phyloP scores from a whole-genome alignment of 1,284 basidiomycete genomes.

The Coniophora puteana region DNA sequence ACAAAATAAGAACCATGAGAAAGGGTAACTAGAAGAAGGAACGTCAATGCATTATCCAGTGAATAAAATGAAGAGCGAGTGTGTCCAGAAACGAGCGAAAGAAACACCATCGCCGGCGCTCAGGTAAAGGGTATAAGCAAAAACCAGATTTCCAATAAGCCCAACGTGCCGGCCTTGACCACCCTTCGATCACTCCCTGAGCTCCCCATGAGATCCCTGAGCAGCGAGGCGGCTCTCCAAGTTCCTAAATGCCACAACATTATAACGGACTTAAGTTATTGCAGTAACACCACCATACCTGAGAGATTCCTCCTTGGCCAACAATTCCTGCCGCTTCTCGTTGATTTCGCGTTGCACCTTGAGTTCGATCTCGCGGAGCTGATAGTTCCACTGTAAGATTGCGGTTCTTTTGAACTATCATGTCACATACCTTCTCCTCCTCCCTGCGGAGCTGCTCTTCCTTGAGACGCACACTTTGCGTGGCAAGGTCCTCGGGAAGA shows the following conservation, averaged over 20 bases:
- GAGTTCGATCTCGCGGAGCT: slow-evolving; percentile 97
- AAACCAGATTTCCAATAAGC: slow-evolving; percentile 22
- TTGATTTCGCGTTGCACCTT: slow-evolving; percentile 98
- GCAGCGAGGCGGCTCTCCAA: slow-evolving; percentile 88
- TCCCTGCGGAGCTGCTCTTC: slow-evolving; percentile 98
- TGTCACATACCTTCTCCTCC: slow-evolving; percentile 78
- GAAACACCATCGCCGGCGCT: too few species aligned
- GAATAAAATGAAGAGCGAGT: slow-evolving; percentile 30
- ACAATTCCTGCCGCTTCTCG: slow-evolving; percentile 95
- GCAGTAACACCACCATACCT: slow-evolving; percentile 42
- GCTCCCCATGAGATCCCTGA: slow-evolving; percentile 69
- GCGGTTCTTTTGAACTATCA: background rate
- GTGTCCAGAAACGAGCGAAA: slow-evolving; percentile 25
- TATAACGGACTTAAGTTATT: too few species aligned
- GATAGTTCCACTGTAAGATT: slow-evolving; percentile 14
- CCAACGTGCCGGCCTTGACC: slow-evolving; percentile 19
- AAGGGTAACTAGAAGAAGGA: slow-evolving; percentile 26
- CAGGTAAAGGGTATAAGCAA: slow-evolving; percentile 29
- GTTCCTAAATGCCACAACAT: slow-evolving; percentile 49
- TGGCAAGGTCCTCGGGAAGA: slow-evolving; percentile 93
- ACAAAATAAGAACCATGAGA: slow-evolving; percentile 24
- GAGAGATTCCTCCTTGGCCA: slow-evolving; percentile 90
- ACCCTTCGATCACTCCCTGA: slow-evolving; percentile 43
- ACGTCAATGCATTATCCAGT: slow-evolving; percentile 35
- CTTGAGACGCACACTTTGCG: slow-evolving; percentile 94